Base-by-base conservation (phyloP, 306 rosid species). In the Begonia peltatifolia region DNA sequence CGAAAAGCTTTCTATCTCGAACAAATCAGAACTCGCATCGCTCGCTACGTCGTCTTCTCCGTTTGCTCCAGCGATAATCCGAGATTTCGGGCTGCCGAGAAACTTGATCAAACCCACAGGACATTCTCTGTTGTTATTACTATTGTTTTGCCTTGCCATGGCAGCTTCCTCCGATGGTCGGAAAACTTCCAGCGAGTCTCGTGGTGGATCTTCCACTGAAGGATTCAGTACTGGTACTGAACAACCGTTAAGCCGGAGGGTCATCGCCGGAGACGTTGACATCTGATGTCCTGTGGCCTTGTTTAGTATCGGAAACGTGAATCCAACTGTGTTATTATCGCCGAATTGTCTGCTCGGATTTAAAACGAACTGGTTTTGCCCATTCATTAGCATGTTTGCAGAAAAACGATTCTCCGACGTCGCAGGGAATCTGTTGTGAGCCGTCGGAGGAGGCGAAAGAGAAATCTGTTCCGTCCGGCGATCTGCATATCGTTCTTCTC, bases 11-110 rank as follows among this genome's bases (percentile, higher is more conserved):
- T 84, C 93, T 10, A 84, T 75, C 72, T 89, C 97, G 60, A 89
- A 84, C 49, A 89, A 60, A 41, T 89, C 97, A 8, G 97, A 89
- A 48, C 95, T 89, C 5, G 95, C 89, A 14, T 89, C 95, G 64
- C 95, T 89, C 0, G 79, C 95, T 4, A 61, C 64, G 30, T 76
- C 81, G 16, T 66, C 87, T 14, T 76, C 74, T 13, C 10, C 57
- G 2, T 56, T 56, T 4, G 38, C 8, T 5, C 9, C 6, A 9
- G 38, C 38, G 38, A 72, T 46, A n/a, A 25, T 47, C 46, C 67
- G 54, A 30, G 84, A 68, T 56, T 75, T 72, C 2, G 65, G 75
- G 50, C 66, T 63, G 6, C 63, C 25, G 12, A 69, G 64, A 46
- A 71, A 58, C 9, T 63, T 54, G 69, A 67, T 63, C 38, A 30